These are phyloP conservation scores for Pneumocystis murina DNA, from an alignment of 1,139 yeast genomes.

Conservation along the genomic window DNA sequence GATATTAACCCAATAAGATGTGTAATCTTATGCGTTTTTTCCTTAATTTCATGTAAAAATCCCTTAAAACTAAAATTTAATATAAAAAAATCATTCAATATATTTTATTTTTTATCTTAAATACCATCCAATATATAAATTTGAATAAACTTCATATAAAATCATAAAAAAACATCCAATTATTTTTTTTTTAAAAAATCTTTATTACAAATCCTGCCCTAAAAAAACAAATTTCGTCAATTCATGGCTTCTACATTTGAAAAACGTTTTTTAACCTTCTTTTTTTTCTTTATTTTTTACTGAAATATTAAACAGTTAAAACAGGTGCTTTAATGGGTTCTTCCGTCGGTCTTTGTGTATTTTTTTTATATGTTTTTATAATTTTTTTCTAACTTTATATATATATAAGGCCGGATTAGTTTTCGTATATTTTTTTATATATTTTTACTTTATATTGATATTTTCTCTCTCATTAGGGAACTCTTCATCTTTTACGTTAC, in stretches of 20 bases:
- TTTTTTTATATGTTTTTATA: slow-evolving; percentile 53
- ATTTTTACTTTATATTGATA: no score
- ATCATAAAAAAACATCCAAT: no score
- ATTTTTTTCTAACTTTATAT: no score
- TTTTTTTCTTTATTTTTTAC: neutral
- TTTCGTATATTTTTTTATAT: no score
- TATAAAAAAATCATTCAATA: no score
- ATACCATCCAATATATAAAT: no score
- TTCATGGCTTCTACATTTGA: neutral
- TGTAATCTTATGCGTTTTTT: neutral
- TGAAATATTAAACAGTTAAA: slow-evolving; percentile 38
- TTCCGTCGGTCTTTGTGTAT: slow-evolving; percentile 91
- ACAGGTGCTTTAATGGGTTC: slow-evolving; percentile 98
- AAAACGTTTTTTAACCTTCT: neutral
- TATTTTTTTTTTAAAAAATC: no score
- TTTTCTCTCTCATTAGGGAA: neutral
- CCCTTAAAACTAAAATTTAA: neutral
- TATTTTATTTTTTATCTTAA: no score
- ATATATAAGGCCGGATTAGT: no score
- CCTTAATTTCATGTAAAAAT: neutral
- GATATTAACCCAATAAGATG: neutral
- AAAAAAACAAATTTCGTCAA: no score
- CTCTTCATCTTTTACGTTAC: slow-evolving; percentile 61
- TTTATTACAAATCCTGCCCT: no score
- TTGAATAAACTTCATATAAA: no score